phyloP scores from a whole-genome alignment of 2,329 filamentous ascomycete species.

The Xylaria sp. region DNA sequence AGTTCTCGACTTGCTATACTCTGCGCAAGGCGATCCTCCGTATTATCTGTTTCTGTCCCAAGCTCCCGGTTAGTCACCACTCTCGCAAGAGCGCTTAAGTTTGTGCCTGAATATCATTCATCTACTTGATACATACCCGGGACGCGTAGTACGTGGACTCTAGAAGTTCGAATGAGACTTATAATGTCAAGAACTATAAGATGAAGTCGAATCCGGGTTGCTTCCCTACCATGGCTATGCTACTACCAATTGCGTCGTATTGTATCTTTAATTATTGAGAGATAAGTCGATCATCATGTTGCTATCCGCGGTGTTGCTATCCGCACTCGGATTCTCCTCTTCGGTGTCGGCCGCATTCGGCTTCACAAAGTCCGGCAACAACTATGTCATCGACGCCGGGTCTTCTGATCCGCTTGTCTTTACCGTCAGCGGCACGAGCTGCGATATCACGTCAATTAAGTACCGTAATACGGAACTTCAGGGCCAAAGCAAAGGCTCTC shows the following conservation, averaged over 20 bases:
- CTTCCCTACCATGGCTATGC: conserved; percentile 1
- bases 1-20: background rate
- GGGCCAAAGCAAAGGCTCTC: conserved; percentile 61
- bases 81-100: background rate
- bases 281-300: conserved; percentile 39
- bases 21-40: conserved; percentile 13
- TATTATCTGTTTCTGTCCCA: conserved; percentile 18
- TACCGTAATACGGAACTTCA: conserved; percentile 70
- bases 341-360: conserved; percentile 50
- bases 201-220: conserved; percentile 17
- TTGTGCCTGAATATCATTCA: conserved; percentile 30
- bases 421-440: conserved; percentile 63
- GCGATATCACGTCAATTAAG: conserved; percentile 72
- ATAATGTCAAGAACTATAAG: conserved; percentile 12
- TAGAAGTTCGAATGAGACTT: background rate
- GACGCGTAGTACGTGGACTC: background rate
- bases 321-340: conserved; percentile 43
- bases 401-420: conserved; percentile 61
- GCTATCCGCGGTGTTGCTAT: conserved; percentile 42
- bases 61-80: background rate
- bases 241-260: conserved; percentile 4
- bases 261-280: background rate
- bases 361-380: conserved; percentile 48
- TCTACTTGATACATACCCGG: conserved; percentile 21
- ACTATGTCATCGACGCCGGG: conserved; percentile 56